Base-by-base conservation (phyloP, 2,329 filamentous ascomycete species). In the Xylaria multiplex region DNA sequence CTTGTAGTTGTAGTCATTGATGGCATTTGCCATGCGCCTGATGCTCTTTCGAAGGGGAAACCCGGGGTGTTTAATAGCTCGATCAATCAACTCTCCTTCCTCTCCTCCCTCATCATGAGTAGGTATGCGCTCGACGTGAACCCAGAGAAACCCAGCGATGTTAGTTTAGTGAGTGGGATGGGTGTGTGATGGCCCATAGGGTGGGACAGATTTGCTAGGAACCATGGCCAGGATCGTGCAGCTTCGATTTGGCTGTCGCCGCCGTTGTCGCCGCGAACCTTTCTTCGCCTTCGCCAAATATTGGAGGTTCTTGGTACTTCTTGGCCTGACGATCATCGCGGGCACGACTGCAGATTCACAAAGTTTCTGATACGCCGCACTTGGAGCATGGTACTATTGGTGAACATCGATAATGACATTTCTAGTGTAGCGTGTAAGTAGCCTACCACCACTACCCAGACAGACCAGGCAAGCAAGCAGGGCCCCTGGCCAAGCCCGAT, bases 11-110 rank as follows among this genome's bases (percentile, higher is more conserved):
- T 48, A 42, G 58, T 55, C 32, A 30, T 49, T n/a, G 30, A 50
- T 62, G 48, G 48, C 54, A 58, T 58, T 55, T 37, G 40, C 24
- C 46, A 58, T 50, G 13, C 9, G 9, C 37, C 14, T 19, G 42
- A 43, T 50, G 2, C 57, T n/a, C 53, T 49, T 54, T 19, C 24
- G 49, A 37, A 55, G 61, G 64, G 67, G 61, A 64, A 49, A 40
- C 43, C 57, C 55, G 54, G 48, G 57, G 57, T 67, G 67, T 66
- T 67, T 69, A 67, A 64, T 14, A 65, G 49, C 58, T 66, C 49
- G 52, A 46, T 57, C 55, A 49, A 55, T 3, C 53, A 27, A 27
- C 52, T 42, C 30, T n/a, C 43, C 50, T 50, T 63, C 49, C 59
- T 40, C 30, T 52, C 43, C 14, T 49, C 37, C 11, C 58, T 52